Percentiles rank a stretch among this genome's conserved stretches.
These are phyloP conservation scores for Solanum ossicruentum DNA, from an alignment of 257 asterid species.

Conservation along the genomic window DNA sequence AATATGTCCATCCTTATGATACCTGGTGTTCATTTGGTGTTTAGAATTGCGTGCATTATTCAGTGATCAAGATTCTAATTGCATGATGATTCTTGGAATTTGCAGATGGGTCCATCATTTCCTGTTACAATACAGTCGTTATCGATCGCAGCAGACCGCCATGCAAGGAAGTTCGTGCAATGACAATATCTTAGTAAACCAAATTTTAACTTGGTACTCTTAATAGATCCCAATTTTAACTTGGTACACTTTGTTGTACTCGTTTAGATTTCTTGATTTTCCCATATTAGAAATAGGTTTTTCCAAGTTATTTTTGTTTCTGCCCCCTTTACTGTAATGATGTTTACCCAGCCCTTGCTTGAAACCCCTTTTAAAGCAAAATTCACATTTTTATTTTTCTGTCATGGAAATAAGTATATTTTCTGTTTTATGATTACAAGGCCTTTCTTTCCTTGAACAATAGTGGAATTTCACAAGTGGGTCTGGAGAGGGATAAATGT, in stretches of 20 bases:
- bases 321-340: not conserved
- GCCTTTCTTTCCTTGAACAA: not conserved
- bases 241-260: not conserved
- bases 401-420: not conserved
- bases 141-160: constrained; percentile 75
- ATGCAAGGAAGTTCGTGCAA: constrained; percentile 36
- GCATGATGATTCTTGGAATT: not conserved
- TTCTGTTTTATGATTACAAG: not conserved
- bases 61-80: constrained; percentile 1
- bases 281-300: not conserved
- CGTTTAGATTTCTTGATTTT: not conserved
- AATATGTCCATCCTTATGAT: not conserved
- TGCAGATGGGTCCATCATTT: constrained; percentile 83
- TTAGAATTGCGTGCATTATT: not conserved
- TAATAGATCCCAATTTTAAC: not conserved
- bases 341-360: not conserved
- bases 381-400: not conserved
- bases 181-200: not conserved
- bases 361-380: not conserved
- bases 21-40: not conserved
- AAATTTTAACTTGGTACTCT: not conserved
- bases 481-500: too few species aligned
- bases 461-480: too few species aligned
- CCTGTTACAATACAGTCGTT: constrained; percentile 70
- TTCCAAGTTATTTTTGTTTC: not conserved